phyloP scores from a whole-genome alignment of 495 filamentous ascomycete species.

The Penicillium fimorum region DNA sequence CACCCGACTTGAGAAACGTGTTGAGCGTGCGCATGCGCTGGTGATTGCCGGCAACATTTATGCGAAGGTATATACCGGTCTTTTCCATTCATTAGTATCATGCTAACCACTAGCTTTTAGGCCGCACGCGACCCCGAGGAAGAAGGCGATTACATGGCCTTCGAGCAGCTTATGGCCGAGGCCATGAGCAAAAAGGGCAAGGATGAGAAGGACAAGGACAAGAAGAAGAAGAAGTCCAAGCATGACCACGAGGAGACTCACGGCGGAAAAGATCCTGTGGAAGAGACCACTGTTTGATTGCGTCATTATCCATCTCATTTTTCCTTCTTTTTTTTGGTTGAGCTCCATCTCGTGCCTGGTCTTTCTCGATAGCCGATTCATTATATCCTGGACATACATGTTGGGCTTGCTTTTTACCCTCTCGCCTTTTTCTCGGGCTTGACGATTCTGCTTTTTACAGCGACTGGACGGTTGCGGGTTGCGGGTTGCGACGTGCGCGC shows the following conservation, averaged over 20 bases:
- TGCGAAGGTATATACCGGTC: conserved; percentile 60
- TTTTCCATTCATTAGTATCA: background rate
- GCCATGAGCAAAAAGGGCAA: conserved; percentile 87
- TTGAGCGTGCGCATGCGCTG: conserved; percentile 88
- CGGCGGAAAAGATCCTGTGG: conserved; percentile 8
- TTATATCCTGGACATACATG: conserved; percentile 19
- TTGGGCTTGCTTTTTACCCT: conserved; percentile 1
- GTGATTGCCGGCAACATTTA: conserved; percentile 86
- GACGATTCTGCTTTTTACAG: conserved; percentile 10
- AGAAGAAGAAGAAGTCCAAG: conserved; percentile 60
- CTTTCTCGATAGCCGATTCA: conserved; percentile 3
- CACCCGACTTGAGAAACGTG: conserved; percentile 75
- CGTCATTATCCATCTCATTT: background rate
- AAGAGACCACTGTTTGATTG: conserved; percentile 18
- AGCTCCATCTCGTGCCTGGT: conserved; percentile 4
- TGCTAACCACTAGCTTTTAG: conserved; percentile 42
- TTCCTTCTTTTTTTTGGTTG: conserved; percentile 2
- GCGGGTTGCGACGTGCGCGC: background rate
- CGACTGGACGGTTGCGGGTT: conserved; percentile 1
- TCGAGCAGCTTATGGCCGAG: conserved; percentile 96
- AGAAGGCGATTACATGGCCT: conserved; percentile 98
- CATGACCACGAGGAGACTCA: conserved; percentile 19
- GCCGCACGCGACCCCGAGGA: conserved; percentile 90
- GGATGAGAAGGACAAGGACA: conserved; percentile 78
- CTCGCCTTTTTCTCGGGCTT: conserved; percentile 1